Conservation (phyloP, 2,329 filamentous ascomycete genomes). For the Colletotrichum tropicale region DNA sequence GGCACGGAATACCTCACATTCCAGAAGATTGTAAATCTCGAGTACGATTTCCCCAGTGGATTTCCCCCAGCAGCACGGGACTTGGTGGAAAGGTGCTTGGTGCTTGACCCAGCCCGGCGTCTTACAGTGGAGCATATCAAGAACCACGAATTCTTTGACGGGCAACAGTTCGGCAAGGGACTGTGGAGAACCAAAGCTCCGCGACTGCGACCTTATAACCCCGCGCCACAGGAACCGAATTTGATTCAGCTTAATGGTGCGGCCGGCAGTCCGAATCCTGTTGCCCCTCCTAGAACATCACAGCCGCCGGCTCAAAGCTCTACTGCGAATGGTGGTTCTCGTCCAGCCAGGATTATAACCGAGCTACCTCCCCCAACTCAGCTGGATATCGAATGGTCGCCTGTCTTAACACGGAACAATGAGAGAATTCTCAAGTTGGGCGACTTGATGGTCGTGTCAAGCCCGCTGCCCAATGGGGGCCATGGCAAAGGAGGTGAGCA, state of each 20-base stretch:
- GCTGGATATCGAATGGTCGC: slow-evolving; percentile 98
- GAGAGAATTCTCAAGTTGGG: slow-evolving; percentile 95
- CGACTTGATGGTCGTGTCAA: slow-evolving; percentile 83
- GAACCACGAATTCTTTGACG: slow-evolving; percentile 94
- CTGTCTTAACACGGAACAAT: slow-evolving; percentile 87
- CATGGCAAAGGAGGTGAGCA: slow-evolving; percentile 71
- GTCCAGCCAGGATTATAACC: slow-evolving; percentile 85
- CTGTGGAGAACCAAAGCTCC: slow-evolving; percentile 93
- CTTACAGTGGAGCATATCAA: slow-evolving; percentile 96
- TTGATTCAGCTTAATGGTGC: slow-evolving; percentile 75
- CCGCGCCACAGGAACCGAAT: slow-evolving; percentile 75
- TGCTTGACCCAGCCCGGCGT: slow-evolving; percentile 83
- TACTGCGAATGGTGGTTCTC: slow-evolving; percentile 49
- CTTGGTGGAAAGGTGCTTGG: slow-evolving; percentile 86
- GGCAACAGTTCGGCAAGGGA: slow-evolving; percentile 80
- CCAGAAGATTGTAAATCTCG: slow-evolving; percentile 93
- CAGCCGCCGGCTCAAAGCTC: slow-evolving; percentile 41
- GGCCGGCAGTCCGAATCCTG: slow-evolving; percentile 33
- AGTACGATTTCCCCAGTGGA: slow-evolving; percentile 90
- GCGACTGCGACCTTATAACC: slow-evolving; percentile 81
- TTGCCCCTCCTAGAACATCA: slow-evolving; percentile 30
- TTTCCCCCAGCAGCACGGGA: slow-evolving; percentile 89
- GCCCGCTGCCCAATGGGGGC: slow-evolving; percentile 76
- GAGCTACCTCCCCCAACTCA: slow-evolving; percentile 96
- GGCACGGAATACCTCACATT: slow-evolving; percentile 96